Conservation (phyloP, 345 rosid species). For the Corchorus capsularis region DNA sequence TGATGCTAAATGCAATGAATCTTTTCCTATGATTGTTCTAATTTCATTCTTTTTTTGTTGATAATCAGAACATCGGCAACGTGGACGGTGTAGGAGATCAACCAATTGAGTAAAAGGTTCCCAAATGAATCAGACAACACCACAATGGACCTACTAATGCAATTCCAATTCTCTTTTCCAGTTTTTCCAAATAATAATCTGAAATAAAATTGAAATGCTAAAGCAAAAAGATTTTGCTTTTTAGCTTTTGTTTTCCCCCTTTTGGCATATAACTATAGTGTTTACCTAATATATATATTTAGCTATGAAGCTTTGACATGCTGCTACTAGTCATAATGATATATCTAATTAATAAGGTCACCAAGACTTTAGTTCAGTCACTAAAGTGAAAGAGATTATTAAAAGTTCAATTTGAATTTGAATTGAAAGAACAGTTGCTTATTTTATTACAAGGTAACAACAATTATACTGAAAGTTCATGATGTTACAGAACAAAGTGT, state of each 20-base stretch:
- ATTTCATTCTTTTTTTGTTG: background rate
- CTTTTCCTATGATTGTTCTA: background rate
- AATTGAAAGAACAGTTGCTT: background rate
- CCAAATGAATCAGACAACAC: background rate
- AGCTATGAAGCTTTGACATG: background rate
- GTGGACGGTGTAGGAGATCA: background rate
- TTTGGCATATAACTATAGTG: background rate
- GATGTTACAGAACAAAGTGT: conserved; percentile 13
- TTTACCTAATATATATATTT: background rate
- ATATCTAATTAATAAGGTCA: background rate
- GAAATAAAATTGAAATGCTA: background rate
- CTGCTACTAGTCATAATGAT: background rate
- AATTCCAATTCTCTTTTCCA: background rate
- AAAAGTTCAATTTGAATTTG: background rate
- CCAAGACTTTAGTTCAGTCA: background rate
- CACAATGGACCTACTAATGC: background rate
- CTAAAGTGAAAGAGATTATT: background rate
- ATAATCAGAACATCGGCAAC: background rate
- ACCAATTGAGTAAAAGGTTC: background rate
- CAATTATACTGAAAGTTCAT: conserved; percentile 9
- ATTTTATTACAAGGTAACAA: background rate
- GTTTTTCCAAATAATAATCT: background rate
- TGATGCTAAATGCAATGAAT: conserved; percentile 14
- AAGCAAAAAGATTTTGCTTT: background rate
- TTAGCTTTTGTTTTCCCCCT: background rate